phyloP scores from a whole-genome alignment of 371 early-diverging fungal genomes.

The Rhizopus microsporus region DNA sequence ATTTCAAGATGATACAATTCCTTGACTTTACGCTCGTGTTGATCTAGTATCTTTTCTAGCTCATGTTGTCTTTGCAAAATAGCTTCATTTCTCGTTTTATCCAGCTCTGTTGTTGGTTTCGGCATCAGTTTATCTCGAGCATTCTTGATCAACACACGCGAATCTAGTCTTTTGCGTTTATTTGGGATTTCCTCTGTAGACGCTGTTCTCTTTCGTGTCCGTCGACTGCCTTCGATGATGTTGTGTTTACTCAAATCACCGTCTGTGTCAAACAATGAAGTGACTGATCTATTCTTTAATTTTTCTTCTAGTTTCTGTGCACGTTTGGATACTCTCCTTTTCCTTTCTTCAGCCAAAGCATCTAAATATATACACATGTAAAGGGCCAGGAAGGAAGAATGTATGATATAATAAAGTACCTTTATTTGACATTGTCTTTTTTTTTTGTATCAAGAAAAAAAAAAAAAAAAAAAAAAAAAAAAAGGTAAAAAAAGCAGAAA shows the following conservation, averaged over 20 bases:
- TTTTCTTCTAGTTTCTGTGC: slow-evolving; percentile 27
- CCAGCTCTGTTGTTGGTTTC: slow-evolving; percentile 35
- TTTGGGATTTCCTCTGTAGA: not conserved
- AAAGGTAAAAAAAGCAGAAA: not conserved
- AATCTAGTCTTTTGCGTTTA: not conserved
- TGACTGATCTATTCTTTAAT: slow-evolving; percentile 18
- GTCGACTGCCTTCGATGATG: slow-evolving; percentile 33
- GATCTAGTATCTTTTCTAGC: slow-evolving; percentile 46
- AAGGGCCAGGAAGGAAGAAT: not conserved
- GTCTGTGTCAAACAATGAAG: slow-evolving; percentile 48
- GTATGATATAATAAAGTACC: slow-evolving; percentile 1
- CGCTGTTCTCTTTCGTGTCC: slow-evolving; percentile 11
- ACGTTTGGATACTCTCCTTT: slow-evolving; percentile 24
- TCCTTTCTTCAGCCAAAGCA: not conserved
- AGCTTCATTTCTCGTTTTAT: slow-evolving; percentile 29
- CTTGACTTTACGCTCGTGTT: slow-evolving; percentile 54
- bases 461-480: slow-evolving; percentile 7
- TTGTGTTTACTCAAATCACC: slow-evolving; percentile 45
- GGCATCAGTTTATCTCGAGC: slow-evolving; percentile 21
- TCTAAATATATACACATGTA: not conserved
- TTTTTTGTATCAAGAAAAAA: not conserved
- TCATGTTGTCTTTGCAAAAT: slow-evolving; percentile 38
- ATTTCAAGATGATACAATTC: slow-evolving; percentile 63
- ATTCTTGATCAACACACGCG: slow-evolving; percentile 15
- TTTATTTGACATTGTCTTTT: slow-evolving; percentile 4